A percentile compares a stretch with the other conserved stretches of the same genome.
phyloP scores from a whole-genome alignment of 1,284 basidiomycete genomes.

The Ustilago cynodontis region DNA sequence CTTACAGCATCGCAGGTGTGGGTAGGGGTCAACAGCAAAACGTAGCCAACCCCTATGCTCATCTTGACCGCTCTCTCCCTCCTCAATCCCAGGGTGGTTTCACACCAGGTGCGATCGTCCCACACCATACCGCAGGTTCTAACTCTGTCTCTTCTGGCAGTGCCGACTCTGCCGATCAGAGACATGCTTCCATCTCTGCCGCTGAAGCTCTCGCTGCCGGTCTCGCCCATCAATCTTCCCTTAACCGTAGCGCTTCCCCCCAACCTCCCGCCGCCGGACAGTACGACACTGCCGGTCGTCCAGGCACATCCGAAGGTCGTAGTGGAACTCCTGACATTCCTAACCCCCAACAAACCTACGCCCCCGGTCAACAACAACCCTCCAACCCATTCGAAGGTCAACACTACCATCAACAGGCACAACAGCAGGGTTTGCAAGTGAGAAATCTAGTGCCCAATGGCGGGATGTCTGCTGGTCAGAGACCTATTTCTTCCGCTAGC shows the following conservation, averaged over 20 bases:
- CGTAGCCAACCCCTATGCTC: slow-evolving; percentile 63
- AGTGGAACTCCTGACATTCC: slow-evolving; percentile 61
- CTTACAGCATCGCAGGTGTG: slow-evolving; percentile 58
- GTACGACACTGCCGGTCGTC: neutral
- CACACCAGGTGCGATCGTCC: slow-evolving; percentile 15
- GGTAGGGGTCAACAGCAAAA: slow-evolving; percentile 49
- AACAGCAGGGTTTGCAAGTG: slow-evolving; percentile 26
- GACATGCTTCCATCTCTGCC: slow-evolving; percentile 25
- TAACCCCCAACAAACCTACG: slow-evolving; percentile 62
- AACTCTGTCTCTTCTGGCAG: slow-evolving; percentile 25
- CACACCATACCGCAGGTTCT: slow-evolving; percentile 23
- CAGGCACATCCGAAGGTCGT: slow-evolving; percentile 45
- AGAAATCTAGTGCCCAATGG: slow-evolving; percentile 39
- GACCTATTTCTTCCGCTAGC: slow-evolving; percentile 54
- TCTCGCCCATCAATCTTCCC: slow-evolving; percentile 35
- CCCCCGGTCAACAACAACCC: slow-evolving; percentile 16
- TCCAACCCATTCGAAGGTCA: slow-evolving; percentile 20
- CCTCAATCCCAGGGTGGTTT: slow-evolving; percentile 16
- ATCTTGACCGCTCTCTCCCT: slow-evolving; percentile 55
- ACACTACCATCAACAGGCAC: neutral
- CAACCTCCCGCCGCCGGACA: neutral
- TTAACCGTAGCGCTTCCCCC: slow-evolving; percentile 27
- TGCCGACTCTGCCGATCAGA: slow-evolving; percentile 19
- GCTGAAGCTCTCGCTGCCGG: slow-evolving; percentile 44
- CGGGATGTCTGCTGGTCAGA: slow-evolving; percentile 34